Evolutionary conservation across 2,329 filamentous ascomycete species (phyloP).

Genomic region (Chaetomiaceae sp.): DNA sequence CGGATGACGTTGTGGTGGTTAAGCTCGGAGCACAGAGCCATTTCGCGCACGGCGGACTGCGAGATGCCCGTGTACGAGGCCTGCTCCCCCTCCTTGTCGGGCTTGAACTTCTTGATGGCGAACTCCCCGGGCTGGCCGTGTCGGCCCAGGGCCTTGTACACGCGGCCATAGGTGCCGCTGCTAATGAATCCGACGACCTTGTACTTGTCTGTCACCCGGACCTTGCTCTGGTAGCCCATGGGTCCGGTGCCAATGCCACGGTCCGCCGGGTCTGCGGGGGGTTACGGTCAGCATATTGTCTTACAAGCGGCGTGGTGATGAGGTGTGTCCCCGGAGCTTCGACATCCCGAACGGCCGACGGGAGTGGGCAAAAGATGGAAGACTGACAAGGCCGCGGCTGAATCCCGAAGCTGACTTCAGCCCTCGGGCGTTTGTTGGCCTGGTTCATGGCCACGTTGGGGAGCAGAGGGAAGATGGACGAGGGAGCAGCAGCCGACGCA

Average conservation of each 20-base stretch:
- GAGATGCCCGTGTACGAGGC: conserved; percentile 96
- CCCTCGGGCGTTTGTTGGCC: conserved; percentile 15
- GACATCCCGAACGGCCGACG: too few species aligned
- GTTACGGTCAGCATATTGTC: conserved; percentile 33
- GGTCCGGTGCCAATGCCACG: conserved; percentile 39
- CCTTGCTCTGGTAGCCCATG: conserved; percentile 63
- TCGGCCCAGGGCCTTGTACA: conserved; percentile 87
- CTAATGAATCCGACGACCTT: conserved; percentile 98
- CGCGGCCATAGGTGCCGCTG: conserved; percentile 93
- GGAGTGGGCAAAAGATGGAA: too few species aligned
- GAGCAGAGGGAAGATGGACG: conserved; percentile 1
- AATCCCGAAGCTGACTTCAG: conserved; percentile 20
- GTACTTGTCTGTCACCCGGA: conserved; percentile 86
- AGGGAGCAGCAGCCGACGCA: conserved; percentile 1
- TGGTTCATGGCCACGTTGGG: conserved; percentile 14
- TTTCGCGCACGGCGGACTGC: conserved; percentile 93
- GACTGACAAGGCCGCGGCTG: conserved; percentile 22
- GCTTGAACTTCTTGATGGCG: conserved; percentile 99
- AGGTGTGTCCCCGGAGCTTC: too few species aligned
- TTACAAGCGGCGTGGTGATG: too few species aligned
- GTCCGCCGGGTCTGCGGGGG: conserved; percentile 45
- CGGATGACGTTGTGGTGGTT: conserved; percentile 84
- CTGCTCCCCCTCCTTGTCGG: conserved; percentile 94
- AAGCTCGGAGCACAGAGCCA: conserved; percentile 92
- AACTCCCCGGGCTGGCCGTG: conserved; percentile 73